These are phyloP conservation scores for Pachysandra terminalis DNA, from an alignment of 164 flowering plant genomes.

Conservation along the genomic window DNA sequence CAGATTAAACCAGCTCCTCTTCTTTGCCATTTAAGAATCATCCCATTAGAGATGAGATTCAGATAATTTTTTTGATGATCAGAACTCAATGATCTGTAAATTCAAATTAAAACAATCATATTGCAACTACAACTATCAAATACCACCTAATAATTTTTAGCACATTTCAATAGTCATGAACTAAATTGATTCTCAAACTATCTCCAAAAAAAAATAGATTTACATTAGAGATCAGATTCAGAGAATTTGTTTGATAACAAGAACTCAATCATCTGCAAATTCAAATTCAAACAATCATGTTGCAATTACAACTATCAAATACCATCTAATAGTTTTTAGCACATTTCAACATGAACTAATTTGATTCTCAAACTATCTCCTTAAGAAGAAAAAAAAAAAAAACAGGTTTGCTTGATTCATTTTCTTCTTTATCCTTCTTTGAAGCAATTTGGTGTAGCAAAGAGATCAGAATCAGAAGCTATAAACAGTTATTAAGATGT, in stretches of 20 bases:
- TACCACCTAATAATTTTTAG: conserved; percentile 3
- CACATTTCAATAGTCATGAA: not conserved
- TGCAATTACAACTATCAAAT: too few relatives aligned
- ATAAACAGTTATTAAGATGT: not conserved
- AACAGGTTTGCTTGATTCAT: too few relatives aligned
- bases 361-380: too few relatives aligned
- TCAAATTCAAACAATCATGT: too few relatives aligned
- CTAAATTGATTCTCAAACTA: not conserved
- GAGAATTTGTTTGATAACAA: too few relatives aligned
- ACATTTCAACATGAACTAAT: too few relatives aligned
- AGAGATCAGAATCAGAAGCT: not conserved
- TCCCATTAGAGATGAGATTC: conserved; percentile 11
- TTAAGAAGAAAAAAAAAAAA: too few relatives aligned
- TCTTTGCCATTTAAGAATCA: conserved; percentile 48
- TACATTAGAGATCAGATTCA: not conserved
- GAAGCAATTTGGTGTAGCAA: not conserved
- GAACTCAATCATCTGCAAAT: too few relatives aligned
- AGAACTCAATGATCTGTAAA: not conserved
- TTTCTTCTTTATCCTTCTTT: not conserved
- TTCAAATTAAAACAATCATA: not conserved
- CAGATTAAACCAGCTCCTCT: conserved; percentile 51
- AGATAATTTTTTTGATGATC: not conserved
- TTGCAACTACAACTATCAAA: not conserved
- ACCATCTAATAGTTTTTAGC: not conserved
- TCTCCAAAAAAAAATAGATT: too few relatives aligned